phyloP scores from a whole-genome alignment of 805 yeast genomes.

The Starmerella gropengiesseri region DNA sequence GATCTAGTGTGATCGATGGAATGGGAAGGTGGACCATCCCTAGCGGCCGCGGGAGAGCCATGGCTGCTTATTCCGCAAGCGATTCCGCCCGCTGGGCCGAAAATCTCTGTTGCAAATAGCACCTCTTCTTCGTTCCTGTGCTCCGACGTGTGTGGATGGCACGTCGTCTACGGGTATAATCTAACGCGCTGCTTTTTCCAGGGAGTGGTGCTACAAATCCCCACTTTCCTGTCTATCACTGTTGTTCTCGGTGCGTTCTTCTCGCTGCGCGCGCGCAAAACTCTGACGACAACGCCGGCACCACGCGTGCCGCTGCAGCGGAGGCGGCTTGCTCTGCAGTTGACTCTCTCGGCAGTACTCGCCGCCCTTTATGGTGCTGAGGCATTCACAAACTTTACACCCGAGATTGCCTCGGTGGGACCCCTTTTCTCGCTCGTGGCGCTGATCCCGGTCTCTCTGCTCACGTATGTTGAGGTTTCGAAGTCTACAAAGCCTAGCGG shows the following conservation, averaged over 20 bases:
- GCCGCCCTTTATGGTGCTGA: conserved; percentile 12
- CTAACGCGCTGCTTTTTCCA: conserved; percentile 34
- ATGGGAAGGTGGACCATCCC: not conserved
- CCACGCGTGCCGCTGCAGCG: conserved; percentile 22
- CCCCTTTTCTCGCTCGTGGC: conserved; percentile 35
- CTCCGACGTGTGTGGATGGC: conserved; percentile 17
- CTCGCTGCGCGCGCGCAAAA: conserved; percentile 21
- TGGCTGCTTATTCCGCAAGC: not conserved
- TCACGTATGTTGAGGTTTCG: conserved; percentile 64
- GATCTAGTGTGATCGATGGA: too few relatives aligned
- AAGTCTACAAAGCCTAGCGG: conserved; percentile 57
- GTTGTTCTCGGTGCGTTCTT: conserved; percentile 27
- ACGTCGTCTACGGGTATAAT: conserved; percentile 16
- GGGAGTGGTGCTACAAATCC: conserved; percentile 28
- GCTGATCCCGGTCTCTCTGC: conserved; percentile 39
- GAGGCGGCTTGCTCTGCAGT: conserved; percentile 23
- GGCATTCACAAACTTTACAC: conserved; percentile 11
- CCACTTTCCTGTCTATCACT: conserved; percentile 26
- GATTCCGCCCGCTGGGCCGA: too few relatives aligned
- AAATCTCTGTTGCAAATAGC: too few relatives aligned
- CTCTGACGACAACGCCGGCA: conserved; percentile 7
- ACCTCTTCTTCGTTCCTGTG: conserved; percentile 15
- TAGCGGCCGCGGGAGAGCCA: conserved; percentile 2
- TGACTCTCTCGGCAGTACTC: conserved; percentile 20
- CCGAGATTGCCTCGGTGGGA: conserved; percentile 30